Evolutionary conservation across 1,284 basidiomycete genomes (phyloP).

Genomic region (Pseudozyma tsukubaensis): DNA sequence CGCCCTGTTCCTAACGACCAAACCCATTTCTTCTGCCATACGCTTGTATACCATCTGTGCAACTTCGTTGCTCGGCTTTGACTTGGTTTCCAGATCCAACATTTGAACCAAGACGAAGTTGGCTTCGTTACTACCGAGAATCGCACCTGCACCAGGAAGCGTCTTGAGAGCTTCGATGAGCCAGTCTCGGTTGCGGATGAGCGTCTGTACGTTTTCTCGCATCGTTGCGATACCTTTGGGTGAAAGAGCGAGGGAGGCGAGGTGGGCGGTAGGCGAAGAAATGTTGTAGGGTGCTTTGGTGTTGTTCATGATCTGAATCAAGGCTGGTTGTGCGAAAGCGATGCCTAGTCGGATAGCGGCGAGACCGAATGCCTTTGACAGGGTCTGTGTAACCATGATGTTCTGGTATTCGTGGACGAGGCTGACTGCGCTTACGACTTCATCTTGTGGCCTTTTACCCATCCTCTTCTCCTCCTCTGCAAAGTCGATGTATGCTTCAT

Average conservation of each 20-base stretch:
- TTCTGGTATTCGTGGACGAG: constrained; percentile 87
- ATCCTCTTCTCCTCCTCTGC: constrained; percentile 64
- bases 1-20: constrained; percentile 92
- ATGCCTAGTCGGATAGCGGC: constrained; percentile 93
- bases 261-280: constrained; percentile 85
- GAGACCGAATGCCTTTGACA: constrained; percentile 95
- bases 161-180: constrained; percentile 73
- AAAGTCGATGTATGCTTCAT: constrained; percentile 99
- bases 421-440: constrained; percentile 74
- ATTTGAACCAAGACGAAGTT: constrained; percentile 92
- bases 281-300: constrained; percentile 99
- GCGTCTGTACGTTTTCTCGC: constrained; percentile 76
- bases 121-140: constrained; percentile 85
- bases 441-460: constrained; percentile 39
- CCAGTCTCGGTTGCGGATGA: constrained; percentile 75
- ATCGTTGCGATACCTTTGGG: constrained; percentile 76
- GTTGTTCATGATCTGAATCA: constrained; percentile 92
- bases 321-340: constrained; percentile 85
- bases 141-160: constrained; percentile 74
- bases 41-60: constrained; percentile 81
- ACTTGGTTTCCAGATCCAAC: constrained; percentile 71
- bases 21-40: constrained; percentile 83
- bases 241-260: constrained; percentile 83
- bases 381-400: constrained; percentile 90
- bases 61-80: constrained; percentile 77